Conservation (phyloP, 2,329 filamentous ascomycete genomes). For the Fusarium subtropicale region DNA sequence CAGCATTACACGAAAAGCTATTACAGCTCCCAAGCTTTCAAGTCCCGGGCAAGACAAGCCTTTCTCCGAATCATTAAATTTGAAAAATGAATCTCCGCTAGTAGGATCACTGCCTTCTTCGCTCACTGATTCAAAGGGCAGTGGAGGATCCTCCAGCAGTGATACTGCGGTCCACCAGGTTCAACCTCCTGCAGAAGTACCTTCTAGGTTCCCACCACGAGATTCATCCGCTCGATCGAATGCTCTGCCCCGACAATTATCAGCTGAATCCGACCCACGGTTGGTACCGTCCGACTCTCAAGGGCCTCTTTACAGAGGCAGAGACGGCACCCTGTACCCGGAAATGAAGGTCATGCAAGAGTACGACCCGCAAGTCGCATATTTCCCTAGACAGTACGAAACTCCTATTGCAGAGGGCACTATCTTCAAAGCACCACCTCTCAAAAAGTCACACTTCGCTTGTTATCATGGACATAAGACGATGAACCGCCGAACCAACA, state of each 20-base stretch:
- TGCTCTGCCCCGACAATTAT: slow-evolving; percentile 39
- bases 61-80: slow-evolving; percentile 40
- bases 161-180: slow-evolving; percentile 36
- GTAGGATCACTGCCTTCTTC: slow-evolving; percentile 43
- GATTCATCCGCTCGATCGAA: slow-evolving; percentile 48
- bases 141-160: slow-evolving; percentile 35
- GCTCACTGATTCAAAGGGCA: slow-evolving; percentile 19
- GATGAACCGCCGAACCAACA: slow-evolving; percentile 63
- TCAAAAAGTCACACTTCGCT: slow-evolving; percentile 58
- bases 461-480: slow-evolving; percentile 62
- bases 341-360: slow-evolving; percentile 54
- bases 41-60: slow-evolving; percentile 44
- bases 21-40: slow-evolving; percentile 36
- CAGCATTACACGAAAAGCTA: slow-evolving; percentile 44
- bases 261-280: slow-evolving; percentile 47
- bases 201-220: slow-evolving; percentile 49
- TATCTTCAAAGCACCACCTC: slow-evolving; percentile 56
- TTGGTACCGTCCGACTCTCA: slow-evolving; percentile 52
- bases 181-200: slow-evolving; percentile 37
- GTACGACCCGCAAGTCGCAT: slow-evolving; percentile 52
- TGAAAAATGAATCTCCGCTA: slow-evolving; percentile 29
- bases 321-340: slow-evolving; percentile 56
- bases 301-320: slow-evolving; percentile 51
- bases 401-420: slow-evolving; percentile 49
- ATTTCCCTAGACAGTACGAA: slow-evolving; percentile 53